Conservation (phyloP, 2,329 filamentous ascomycete genomes). For the Fusarium verrucosum region DNA sequence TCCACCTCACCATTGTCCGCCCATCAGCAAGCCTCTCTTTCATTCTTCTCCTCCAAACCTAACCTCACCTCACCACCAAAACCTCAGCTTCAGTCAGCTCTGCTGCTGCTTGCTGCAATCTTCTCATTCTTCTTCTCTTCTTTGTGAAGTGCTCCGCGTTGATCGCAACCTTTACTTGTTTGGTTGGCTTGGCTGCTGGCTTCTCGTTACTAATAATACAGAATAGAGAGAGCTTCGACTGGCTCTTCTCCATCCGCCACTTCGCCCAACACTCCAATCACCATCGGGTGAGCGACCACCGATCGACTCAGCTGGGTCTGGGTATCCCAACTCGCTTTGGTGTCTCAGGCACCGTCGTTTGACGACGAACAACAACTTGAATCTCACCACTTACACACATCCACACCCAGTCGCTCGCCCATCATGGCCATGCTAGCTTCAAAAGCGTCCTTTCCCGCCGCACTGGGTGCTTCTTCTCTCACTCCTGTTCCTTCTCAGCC, state of each 20-base stretch:
- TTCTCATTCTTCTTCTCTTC: slow-evolving; percentile 34
- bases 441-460: slow-evolving; percentile 74
- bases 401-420: slow-evolving; percentile 1
- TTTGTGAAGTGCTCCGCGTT: slow-evolving; percentile 37
- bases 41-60: slow-evolving; percentile 23
- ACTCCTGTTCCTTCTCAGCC: slow-evolving; percentile 59
- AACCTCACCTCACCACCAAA: slow-evolving; percentile 17
- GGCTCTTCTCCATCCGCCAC: slow-evolving; percentile 17
- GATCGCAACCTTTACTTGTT: slow-evolving; percentile 39
- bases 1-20: slow-evolving; percentile 22
- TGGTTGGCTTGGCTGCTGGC: too few relatives aligned
- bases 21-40: slow-evolving; percentile 32
- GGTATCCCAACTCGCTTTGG: slow-evolving; percentile 33
- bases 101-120: slow-evolving; percentile 15
- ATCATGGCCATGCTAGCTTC: slow-evolving; percentile 81
- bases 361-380: slow-evolving; percentile 10
- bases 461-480: slow-evolving; percentile 58
- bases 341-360: slow-evolving; percentile 36
- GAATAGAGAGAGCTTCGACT: slow-evolving; percentile 1
- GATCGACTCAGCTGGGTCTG: slow-evolving; percentile 38
- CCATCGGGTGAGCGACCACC: slow-evolving; percentile 23
- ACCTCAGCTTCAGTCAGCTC: slow-evolving; percentile 18
- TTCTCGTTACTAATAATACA: slow-evolving; percentile 39
- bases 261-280: slow-evolving; percentile 21
- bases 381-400: slow-evolving; percentile 3